phyloP scores from a whole-genome alignment of 1,284 basidiomycete species.

The Apiotrichum domesticum region DNA sequence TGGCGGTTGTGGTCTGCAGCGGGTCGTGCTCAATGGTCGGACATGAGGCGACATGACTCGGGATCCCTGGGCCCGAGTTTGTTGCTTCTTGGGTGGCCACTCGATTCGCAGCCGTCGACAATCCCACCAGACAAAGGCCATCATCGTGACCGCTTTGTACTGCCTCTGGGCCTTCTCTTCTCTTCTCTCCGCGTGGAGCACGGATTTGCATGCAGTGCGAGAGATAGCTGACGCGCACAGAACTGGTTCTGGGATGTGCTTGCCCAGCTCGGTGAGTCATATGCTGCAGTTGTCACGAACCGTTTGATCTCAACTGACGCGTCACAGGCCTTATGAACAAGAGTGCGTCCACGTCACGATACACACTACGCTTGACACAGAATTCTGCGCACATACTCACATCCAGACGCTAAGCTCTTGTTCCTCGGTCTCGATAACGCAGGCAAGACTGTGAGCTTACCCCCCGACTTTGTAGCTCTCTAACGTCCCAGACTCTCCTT shows the following conservation, averaged over 20 bases:
- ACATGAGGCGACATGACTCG: no score
- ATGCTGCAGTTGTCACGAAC: neutral
- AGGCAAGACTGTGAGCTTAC: slow-evolving; percentile 82
- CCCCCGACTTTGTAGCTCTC: neutral
- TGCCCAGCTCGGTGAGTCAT: slow-evolving; percentile 69
- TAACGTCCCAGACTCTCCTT: slow-evolving; percentile 68
- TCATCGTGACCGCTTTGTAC: no score
- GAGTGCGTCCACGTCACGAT: slow-evolving; percentile 51
- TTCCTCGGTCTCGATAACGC: slow-evolving; percentile 99
- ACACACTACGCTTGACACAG: no score
- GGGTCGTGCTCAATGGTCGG: no score
- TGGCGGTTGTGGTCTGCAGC: no score
- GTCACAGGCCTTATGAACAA: slow-evolving; percentile 84
- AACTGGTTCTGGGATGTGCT: slow-evolving; percentile 96
- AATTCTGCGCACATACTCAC: neutral
- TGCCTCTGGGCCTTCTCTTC: no score
- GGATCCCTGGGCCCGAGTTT: no score
- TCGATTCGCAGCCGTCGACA: no score
- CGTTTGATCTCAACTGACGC: slow-evolving; percentile 1
- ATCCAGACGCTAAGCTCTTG: slow-evolving; percentile 78
- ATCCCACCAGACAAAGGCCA: no score
- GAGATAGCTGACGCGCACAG: slow-evolving; percentile 16
- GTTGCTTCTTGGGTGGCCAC: no score
- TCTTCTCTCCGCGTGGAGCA: no score
- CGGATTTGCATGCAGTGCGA: no score